phyloP scores from a whole-genome alignment of 192 early-diverging fungal genomes.

The Podila epigama region DNA sequence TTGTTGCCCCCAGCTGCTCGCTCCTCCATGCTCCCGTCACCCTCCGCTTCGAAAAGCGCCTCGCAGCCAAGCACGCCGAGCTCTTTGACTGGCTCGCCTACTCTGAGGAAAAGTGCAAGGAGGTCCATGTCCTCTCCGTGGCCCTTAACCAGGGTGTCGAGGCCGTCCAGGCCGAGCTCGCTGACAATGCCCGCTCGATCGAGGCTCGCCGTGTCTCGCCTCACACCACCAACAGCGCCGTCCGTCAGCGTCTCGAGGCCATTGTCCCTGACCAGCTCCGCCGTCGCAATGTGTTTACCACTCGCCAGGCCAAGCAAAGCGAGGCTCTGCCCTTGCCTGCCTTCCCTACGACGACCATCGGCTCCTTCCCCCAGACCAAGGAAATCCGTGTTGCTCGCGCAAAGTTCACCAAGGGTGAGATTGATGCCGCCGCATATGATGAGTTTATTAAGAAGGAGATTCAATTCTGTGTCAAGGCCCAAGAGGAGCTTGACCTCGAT shows the following conservation, averaged over 20 bases:
- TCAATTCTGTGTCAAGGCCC: conserved; percentile 82
- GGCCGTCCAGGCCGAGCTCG: conserved; percentile 71
- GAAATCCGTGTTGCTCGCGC: conserved; percentile 93
- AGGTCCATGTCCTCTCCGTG: conserved; percentile 76
- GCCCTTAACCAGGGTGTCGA: conserved; percentile 59
- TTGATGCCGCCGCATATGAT: conserved; percentile 74
- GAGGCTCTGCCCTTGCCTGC: conserved; percentile 81
- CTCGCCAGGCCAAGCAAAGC: conserved; percentile 78
- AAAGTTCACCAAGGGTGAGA: conserved; percentile 86
- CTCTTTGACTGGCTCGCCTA: conserved; percentile 94
- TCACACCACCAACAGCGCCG: conserved; percentile 83
- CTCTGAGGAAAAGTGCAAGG: conserved; percentile 91
- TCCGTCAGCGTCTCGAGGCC: conserved; percentile 75
- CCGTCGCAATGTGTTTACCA: conserved; percentile 75
- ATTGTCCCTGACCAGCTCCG: conserved; percentile 76
- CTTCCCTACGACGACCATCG: conserved; percentile 98
- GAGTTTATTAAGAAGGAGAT: conserved; percentile 89
- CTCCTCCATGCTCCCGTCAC: conserved; percentile 93
- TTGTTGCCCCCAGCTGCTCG: conserved; percentile 91
- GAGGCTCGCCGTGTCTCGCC: conserved; percentile 76
- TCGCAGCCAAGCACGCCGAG: conserved; percentile 74
- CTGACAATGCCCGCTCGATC: conserved; percentile 74
- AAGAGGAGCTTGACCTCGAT: conserved; percentile 90
- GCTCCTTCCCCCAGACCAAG: conserved; percentile 98
- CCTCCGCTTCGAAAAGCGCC: conserved; percentile 75